These are phyloP conservation scores for Plasmodium sp. DNA, from an alignment of 169 alveolate species.

Conservation along the genomic window DNA sequence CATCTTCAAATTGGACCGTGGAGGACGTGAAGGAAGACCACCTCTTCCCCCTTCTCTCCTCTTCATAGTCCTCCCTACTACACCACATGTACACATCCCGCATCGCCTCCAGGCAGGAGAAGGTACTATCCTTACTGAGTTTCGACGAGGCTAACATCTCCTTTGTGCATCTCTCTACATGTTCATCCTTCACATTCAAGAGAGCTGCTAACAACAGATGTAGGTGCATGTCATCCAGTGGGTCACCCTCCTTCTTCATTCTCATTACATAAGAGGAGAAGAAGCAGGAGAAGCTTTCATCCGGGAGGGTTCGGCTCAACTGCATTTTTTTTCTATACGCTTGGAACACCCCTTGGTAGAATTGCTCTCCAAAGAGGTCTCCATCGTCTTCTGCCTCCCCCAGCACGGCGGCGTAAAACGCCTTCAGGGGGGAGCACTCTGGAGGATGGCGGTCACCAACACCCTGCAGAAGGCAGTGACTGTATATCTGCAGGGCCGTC, in stretches of 20 bases:
- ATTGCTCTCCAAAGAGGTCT: constrained; percentile 7
- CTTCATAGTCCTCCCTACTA: background rate
- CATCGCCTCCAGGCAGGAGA: background rate
- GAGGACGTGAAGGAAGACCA: background rate
- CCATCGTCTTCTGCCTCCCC: background rate
- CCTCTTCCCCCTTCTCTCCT: background rate
- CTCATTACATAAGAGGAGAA: background rate
- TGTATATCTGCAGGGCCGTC: background rate
- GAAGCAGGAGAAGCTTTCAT: constrained; percentile 1
- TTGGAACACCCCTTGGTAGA: constrained; percentile 25
- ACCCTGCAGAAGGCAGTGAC: background rate
- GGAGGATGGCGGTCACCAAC: background rate
- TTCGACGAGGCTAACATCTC: background rate
- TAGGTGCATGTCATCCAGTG: background rate
- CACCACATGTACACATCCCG: background rate
- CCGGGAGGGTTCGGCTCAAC: background rate
- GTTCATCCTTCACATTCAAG: background rate
- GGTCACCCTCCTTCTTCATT: background rate
- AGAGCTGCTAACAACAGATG: background rate
- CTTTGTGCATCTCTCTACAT: background rate
- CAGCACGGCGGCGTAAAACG: constrained; percentile 16
- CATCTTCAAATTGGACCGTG: background rate
- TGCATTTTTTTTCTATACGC: constrained; percentile 11
- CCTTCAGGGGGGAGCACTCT: background rate
- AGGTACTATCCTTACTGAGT: background rate